Conservation (phyloP, 2,329 filamentous ascomycete species). For the Fusarium solani-melongenae region DNA sequence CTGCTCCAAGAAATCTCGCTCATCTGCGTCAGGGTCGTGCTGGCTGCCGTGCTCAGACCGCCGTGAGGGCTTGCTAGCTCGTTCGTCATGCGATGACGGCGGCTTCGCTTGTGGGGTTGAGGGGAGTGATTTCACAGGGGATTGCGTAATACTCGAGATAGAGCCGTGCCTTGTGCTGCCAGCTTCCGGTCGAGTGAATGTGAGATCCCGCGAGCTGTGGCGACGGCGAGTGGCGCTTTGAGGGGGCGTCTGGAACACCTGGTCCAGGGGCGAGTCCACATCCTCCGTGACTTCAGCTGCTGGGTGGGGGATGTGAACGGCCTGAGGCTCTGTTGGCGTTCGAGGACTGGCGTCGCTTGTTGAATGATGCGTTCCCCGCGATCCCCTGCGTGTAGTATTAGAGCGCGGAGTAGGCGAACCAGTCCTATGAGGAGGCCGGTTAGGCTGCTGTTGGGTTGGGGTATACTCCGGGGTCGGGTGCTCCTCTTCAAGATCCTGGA, state of each 20-base stretch:
- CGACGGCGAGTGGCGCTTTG: conserved; percentile 44
- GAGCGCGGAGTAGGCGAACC: conserved; percentile 44
- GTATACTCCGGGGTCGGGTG: conserved; percentile 36
- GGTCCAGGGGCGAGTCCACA: conserved; percentile 43
- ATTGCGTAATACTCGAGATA: conserved; percentile 46
- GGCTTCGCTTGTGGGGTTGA: conserved; percentile 36
- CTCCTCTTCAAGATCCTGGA: conserved; percentile 88
- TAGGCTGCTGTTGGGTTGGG: conserved; percentile 42
- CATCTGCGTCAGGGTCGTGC: conserved; percentile 71
- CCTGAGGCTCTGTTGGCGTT: conserved; percentile 41
- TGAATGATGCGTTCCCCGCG: conserved; percentile 41
- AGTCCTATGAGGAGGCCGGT: conserved; percentile 34
- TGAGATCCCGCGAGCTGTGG: conserved; percentile 42
- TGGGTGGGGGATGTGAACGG: conserved; percentile 32
- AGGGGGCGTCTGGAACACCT: conserved; percentile 46
- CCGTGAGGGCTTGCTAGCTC: conserved; percentile 24
- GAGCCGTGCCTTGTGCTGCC: conserved; percentile 45
- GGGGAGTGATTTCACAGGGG: conserved; percentile 40
- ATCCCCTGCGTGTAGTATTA: conserved; percentile 40
- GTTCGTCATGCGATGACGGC: conserved; percentile 34
- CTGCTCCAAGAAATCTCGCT: conserved; percentile 75
- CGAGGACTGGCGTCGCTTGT: conserved; percentile 41
- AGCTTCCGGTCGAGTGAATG: conserved; percentile 34
- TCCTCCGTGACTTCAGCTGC: conserved; percentile 25
- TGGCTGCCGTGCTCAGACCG: conserved; percentile 39